Conservation (phyloP, 176 grass and related monocot species). For the Triticum timopheevii region DNA sequence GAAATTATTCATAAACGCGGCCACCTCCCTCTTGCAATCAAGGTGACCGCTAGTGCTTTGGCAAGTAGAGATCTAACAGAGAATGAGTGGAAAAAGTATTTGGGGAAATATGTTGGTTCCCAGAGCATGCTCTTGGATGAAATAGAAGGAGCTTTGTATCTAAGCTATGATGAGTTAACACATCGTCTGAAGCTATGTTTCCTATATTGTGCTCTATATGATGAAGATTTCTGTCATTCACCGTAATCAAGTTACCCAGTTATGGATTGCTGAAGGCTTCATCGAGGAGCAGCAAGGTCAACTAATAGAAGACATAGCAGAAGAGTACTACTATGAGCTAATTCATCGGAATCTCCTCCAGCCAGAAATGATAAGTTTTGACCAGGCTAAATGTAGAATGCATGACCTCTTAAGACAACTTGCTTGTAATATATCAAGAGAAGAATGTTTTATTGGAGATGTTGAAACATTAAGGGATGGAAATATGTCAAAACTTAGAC, state of each 20-base stretch:
- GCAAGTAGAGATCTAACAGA: not conserved
- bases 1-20: slow-evolving; percentile 39
- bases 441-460: not conserved
- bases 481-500: not conserved
- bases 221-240: not conserved
- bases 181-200: slow-evolving; percentile 30
- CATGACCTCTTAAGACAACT: slow-evolving; percentile 27
- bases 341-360: slow-evolving; percentile 29
- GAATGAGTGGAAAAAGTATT: slow-evolving; percentile 28
- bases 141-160: not conserved
- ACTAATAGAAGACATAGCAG: slow-evolving; percentile 25
- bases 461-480: not conserved
- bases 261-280: slow-evolving; percentile 36
- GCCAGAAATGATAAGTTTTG: not conserved
- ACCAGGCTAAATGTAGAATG: not conserved
- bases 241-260: not conserved
- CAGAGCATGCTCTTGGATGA: not conserved
- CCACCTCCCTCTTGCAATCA: slow-evolving; percentile 48
- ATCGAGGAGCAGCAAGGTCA: not conserved
- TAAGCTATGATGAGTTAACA: slow-evolving; percentile 36
- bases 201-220: slow-evolving; percentile 28
- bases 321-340: slow-evolving; percentile 30
- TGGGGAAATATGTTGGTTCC: not conserved
- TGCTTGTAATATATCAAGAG: slow-evolving; percentile 16
- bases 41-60: not conserved